Evolutionary conservation across 23 red algal genomes (phyloP), one percentile per base, ranked within the genome.

Genomic region (Gracilaria caudata): DNA sequence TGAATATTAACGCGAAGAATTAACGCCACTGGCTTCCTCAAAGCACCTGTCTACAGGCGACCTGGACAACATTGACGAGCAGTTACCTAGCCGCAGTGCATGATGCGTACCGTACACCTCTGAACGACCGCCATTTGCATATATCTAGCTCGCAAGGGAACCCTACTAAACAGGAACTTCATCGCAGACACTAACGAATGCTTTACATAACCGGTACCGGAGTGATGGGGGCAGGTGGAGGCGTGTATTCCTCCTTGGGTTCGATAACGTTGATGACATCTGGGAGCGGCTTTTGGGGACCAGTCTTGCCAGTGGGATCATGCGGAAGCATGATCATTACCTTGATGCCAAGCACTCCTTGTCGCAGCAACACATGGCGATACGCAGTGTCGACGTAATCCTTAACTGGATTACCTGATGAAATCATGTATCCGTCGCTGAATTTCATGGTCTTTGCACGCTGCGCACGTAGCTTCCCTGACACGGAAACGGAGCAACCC

Each of bases 361-460:
- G 97, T 46, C 97, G 97, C 68, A 99, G 64, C 24, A 95, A 32
- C 30, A 99, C 97, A 73, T 99, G 97, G 43, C 97, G 86, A 33
- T 94, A 91, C 7, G 97, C 97, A 38, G 84, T 85, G 79, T 99
- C 93, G 17, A 99, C 86, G 61, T 95, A 99, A 21, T 95, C 90
- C 46, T 91, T 92, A 0, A 91, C 87, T 19, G 97, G 97, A 35
- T 99, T 91, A 21, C 97, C 97, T 35, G 97, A 93, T 8, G 93
- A 96, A 12, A 99, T 94, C 97, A 99, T 95, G 89, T 99, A 99
- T 13, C 97, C 97, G 80, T 99, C 97, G 55, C 85, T 87, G 68
- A 99, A 99, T 90, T 99, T 99, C 97, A 99, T 99, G 20, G 97
- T 99, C 92, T 99, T 99, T 7, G 97, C 97, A 78, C 97, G 93